A percentile compares a stretch with the other conserved stretches of the same genome.
phyloP scores from a whole-genome alignment of 805 yeast species.

The Candida argentea region DNA sequence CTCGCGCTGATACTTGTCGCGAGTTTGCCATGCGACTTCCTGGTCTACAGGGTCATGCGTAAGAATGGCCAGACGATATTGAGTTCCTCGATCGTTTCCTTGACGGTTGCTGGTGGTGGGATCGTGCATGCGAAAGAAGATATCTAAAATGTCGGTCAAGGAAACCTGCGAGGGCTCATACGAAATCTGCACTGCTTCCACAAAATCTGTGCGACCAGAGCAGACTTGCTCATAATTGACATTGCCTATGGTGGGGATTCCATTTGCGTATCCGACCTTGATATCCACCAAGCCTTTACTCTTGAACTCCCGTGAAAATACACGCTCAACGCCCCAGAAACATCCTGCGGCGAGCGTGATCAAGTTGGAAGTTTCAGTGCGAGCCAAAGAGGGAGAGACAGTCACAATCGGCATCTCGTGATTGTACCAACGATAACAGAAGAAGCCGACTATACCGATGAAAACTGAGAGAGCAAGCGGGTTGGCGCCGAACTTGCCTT shows the following conservation, averaged over 20 bases:
- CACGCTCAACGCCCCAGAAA: conserved; percentile 86
- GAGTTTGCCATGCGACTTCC: conserved; percentile 32
- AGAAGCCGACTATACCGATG: not conserved
- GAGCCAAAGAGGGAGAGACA: conserved; percentile 24
- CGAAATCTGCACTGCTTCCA: conserved; percentile 77
- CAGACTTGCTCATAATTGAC: conserved; percentile 61
- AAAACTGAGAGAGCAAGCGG: not conserved
- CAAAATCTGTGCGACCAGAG: conserved; percentile 61
- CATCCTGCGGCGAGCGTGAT: conserved; percentile 51
- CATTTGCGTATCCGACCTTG: conserved; percentile 89
- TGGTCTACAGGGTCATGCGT: conserved; percentile 46
- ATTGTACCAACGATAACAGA: not conserved
- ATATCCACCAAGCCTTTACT: conserved; percentile 60
- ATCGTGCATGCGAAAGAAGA: conserved; percentile 88
- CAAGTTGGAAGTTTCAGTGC: conserved; percentile 24
- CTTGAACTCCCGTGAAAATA: conserved; percentile 60
- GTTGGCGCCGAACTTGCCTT: no score
- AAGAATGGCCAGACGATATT: conserved; percentile 80
- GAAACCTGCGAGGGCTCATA: conserved; percentile 62
- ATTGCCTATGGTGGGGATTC: conserved; percentile 39
- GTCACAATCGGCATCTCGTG: conserved; percentile 5
- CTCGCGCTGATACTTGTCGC: conserved; percentile 50
- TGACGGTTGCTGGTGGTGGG: conserved; percentile 79
- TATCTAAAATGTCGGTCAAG: conserved; percentile 57
- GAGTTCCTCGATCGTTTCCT: conserved; percentile 85